Evolutionary conservation across 352 stramenopile genomes (phyloP).

Genomic region (Globisporangium cederbergense): DNA sequence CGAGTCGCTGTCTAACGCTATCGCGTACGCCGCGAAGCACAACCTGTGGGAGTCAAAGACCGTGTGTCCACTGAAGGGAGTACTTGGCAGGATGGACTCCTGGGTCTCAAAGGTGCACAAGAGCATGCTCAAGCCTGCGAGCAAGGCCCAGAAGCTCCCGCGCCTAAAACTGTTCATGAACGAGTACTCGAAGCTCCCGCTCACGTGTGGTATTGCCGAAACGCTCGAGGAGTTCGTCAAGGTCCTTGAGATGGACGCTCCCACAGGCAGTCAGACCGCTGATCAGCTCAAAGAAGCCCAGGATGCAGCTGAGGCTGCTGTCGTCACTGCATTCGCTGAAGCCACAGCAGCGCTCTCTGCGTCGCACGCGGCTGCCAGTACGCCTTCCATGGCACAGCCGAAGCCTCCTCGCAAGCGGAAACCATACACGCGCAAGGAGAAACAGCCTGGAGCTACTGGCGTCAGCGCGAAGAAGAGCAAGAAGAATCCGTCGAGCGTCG

Average conservation of each 20-base stretch:
- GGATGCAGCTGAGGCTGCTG: constrained; percentile 25
- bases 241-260: constrained; percentile 24
- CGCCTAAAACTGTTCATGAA: constrained; percentile 77
- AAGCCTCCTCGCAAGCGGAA: constrained; percentile 70
- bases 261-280: not conserved
- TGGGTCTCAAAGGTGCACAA: constrained; percentile 85
- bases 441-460: constrained; percentile 20
- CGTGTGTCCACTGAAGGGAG: constrained; percentile 52
- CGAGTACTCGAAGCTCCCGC: constrained; percentile 85
- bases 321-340: constrained; percentile 28
- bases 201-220: constrained; percentile 49
- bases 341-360: constrained; percentile 22
- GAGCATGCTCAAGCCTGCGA: constrained; percentile 59
- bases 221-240: constrained; percentile 36
- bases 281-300: constrained; percentile 33
- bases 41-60: constrained; percentile 70
- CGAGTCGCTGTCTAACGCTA: constrained; percentile 46
- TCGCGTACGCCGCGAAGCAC: constrained; percentile 60
- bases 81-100: constrained; percentile 72
- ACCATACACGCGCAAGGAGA: constrained; percentile 60
- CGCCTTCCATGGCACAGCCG: not conserved
- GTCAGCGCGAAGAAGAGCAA: constrained; percentile 53
- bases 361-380: not conserved
- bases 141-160: constrained; percentile 51
- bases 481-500: constrained; percentile 16